Evolutionary conservation across 345 rosid species (phyloP).

Genomic region (Gossypioides kirkii): DNA sequence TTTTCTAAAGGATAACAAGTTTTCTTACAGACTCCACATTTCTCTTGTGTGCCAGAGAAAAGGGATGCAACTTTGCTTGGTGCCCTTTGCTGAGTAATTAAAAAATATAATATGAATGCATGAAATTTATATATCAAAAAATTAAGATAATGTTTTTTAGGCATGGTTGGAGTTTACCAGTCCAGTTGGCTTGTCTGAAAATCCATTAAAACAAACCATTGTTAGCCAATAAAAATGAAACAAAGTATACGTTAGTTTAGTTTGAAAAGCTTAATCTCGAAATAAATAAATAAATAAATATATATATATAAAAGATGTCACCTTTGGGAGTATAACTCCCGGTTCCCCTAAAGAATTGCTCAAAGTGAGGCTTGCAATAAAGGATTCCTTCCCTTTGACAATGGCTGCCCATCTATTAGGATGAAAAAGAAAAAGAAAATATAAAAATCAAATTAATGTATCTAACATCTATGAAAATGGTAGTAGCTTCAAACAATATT

Average conservation of each 20-base stretch:
- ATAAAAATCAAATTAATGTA: too few relatives aligned
- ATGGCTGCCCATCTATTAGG: slow-evolving; percentile 54
- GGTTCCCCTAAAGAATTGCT: slow-evolving; percentile 67
- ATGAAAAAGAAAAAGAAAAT: too few relatives aligned
- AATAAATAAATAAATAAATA: too few relatives aligned
- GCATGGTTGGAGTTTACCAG: background rate
- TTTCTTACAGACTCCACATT: slow-evolving; percentile 68
- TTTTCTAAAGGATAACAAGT: slow-evolving; percentile 83
- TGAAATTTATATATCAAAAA: too few relatives aligned
- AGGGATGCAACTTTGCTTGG: slow-evolving; percentile 66
- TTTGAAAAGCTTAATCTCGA: too few relatives aligned
- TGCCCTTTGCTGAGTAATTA: slow-evolving; percentile 44
- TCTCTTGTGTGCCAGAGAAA: slow-evolving; percentile 83
- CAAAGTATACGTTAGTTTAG: too few relatives aligned
- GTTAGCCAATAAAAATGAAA: background rate
- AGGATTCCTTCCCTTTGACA: slow-evolving; percentile 64
- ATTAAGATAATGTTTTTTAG: background rate
- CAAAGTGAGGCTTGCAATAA: slow-evolving; percentile 86
- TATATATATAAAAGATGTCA: background rate
- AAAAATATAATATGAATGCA: background rate
- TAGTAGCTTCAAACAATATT: too few relatives aligned
- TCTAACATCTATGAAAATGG: too few relatives aligned
- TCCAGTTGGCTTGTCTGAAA: slow-evolving; percentile 13
- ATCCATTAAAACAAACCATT: background rate
- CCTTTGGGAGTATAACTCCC: slow-evolving; percentile 45